Evolutionary conservation across 225 moss, liverwort and hornwort species (phyloP), one percentile per base, ranked within the genome.

Genomic region (Physcomitrellopsis africana): DNA sequence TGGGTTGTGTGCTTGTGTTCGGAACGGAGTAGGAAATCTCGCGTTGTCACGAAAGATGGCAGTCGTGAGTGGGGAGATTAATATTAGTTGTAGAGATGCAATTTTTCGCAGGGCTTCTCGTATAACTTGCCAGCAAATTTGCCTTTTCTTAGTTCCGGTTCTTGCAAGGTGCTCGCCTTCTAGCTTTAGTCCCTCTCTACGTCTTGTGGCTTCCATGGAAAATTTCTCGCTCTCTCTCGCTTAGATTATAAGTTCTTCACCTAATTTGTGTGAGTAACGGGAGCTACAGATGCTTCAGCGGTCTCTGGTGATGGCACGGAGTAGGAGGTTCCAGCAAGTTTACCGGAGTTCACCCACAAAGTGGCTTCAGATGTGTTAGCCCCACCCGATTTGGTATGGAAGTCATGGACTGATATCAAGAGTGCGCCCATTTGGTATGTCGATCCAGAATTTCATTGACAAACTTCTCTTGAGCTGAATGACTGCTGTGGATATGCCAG

Each of bases 361-460:
- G 83, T 87, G 66, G 55, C 86, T 11, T 56, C 84, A 15, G 86
- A 84, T 63, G 86, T 87, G 10, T 42, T 76, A 37, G 86, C 86
- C 56, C 76, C 86, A 24, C 79, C 81, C 17, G 73, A 84, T 53
- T 23, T 87, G 3, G 84, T 84, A 70, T 87, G 86, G 86, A 70
- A 70, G 69, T 46, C 83, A n/a, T 87, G 86, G 86, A 87, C 66
- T 51, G 81, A 87, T 19, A 75, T 87, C 66, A 87, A 79, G 73
- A 84, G 79, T 41, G 86, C 84, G 24, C 86, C 86, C 29, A 29
- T 29, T 29, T n/a, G n/a, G n/a, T n/a, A n/a, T n/a, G n/a, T n/a
- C n/a, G n/a, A n/a, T n/a, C n/a, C n/a, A n/a, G n/a, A n/a, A n/a
- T n/a, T n/a, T n/a, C n/a, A n/a, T n/a, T n/a, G n/a, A n/a, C n/a